These are phyloP conservation scores for Fusarium equiseti DNA, from an alignment of 2,329 filamentous ascomycete genomes.

Conservation along the genomic window DNA sequence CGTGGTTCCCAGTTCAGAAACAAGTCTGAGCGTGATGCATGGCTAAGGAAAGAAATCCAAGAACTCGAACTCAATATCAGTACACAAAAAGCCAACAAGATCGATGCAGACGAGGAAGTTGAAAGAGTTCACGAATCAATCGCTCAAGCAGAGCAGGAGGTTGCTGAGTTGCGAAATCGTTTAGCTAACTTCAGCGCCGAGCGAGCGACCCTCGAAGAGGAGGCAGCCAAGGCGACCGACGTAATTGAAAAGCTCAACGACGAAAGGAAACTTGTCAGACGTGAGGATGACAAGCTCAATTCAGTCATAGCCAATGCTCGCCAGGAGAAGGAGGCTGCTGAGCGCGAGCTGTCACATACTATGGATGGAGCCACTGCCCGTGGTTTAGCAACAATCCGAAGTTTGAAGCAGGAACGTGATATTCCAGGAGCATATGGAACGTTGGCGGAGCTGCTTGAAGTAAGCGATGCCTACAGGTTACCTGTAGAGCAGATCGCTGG, in stretches of 20 bases:
- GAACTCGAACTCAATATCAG: conserved; percentile 82
- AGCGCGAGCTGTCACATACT: conserved; percentile 81
- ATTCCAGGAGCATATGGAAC: conserved; percentile 92
- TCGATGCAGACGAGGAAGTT: conserved; percentile 88
- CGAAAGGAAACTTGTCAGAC: conserved; percentile 86
- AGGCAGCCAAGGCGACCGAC: conserved; percentile 82
- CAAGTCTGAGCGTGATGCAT: conserved; percentile 89
- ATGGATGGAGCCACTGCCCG: conserved; percentile 91
- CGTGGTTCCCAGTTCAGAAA: conserved; percentile 88
- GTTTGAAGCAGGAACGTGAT: conserved; percentile 81
- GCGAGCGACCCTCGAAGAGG: conserved; percentile 77
- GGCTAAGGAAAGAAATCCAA: conserved; percentile 82
- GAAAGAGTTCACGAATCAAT: conserved; percentile 78
- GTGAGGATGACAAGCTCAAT: conserved; percentile 89
- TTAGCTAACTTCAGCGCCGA: conserved; percentile 84
- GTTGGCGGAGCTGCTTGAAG: conserved; percentile 90
- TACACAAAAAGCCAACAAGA: conserved; percentile 84
- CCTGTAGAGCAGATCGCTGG: conserved; percentile 95
- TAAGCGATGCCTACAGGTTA: conserved; percentile 85
- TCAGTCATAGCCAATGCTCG: conserved; percentile 81
- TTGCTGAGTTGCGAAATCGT: conserved; percentile 75
- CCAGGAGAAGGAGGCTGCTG: conserved; percentile 81
- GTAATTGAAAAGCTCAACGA: conserved; percentile 83
- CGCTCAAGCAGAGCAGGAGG: conserved; percentile 76
- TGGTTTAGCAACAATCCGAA: conserved; percentile 87